These are phyloP conservation scores for Hortiboletus campestris DNA, from an alignment of 768 basidiomycete species.

Conservation along the genomic window DNA sequence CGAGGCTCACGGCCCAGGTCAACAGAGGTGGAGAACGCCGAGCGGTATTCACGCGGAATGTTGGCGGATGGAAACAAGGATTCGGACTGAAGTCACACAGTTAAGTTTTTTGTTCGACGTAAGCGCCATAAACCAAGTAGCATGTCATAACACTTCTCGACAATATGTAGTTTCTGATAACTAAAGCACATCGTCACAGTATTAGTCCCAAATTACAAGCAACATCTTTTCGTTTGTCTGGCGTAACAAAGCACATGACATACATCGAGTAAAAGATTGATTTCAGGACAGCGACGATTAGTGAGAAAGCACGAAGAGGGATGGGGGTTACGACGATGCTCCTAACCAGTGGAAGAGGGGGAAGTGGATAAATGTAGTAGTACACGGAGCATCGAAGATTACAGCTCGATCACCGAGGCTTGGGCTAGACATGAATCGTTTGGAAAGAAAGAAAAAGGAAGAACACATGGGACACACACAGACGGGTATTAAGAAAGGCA, in stretches of 20 bases:
- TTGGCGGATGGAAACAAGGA: background rate
- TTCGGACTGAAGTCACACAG: background rate
- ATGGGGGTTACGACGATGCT: conserved; percentile 55
- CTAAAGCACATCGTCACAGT: background rate
- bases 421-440: background rate
- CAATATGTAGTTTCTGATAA: too few relatives aligned
- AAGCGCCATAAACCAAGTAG: background rate
- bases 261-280: conserved; percentile 7
- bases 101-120: background rate
- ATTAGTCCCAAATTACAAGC: background rate
- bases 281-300: background rate
- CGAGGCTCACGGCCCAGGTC: conserved; percentile 26
- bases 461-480: background rate
- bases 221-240: background rate
- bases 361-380: conserved; percentile 24
- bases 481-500: conserved; percentile 9
- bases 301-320: background rate
- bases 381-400: conserved; percentile 48
- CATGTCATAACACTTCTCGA: too few relatives aligned
- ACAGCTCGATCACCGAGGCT: conserved; percentile 14
- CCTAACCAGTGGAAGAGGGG: conserved; percentile 46
- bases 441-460: conserved; percentile 10
- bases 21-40: conserved; percentile 31
- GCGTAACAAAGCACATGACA: conserved; percentile 4
- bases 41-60: conserved; percentile 22